These are phyloP conservation scores for Akanthomyces uredinophilus DNA, from an alignment of 2,329 filamentous ascomycete species.

Conservation along the genomic window DNA sequence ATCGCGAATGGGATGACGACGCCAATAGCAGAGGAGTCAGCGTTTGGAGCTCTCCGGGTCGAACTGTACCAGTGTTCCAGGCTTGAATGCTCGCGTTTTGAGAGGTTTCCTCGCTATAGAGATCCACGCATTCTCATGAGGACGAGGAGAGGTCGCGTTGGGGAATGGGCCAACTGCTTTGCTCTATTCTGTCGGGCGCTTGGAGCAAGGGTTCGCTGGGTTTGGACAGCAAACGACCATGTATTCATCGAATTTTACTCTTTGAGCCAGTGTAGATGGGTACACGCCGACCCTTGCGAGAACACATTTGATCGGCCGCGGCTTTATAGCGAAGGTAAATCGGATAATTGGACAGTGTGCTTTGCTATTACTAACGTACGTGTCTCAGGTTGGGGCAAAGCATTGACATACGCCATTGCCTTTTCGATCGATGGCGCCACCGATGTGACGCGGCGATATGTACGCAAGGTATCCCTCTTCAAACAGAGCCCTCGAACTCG, in stretches of 20 bases:
- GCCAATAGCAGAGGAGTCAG: slow-evolving; percentile 68
- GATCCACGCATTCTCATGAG: slow-evolving; percentile 91
- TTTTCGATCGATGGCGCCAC: slow-evolving; percentile 83
- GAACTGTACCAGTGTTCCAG: background rate
- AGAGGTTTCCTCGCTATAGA: slow-evolving; percentile 89
- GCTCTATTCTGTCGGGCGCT: slow-evolving; percentile 95
- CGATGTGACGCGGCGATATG: slow-evolving; percentile 61
- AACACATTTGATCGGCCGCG: slow-evolving; percentile 92
- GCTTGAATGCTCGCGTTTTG: slow-evolving; percentile 71
- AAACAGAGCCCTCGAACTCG: slow-evolving; percentile 59
- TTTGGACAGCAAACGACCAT: slow-evolving; percentile 96
- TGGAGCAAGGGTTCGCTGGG: slow-evolving; percentile 87
- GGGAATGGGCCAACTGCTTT: slow-evolving; percentile 98
- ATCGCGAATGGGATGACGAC: slow-evolving; percentile 76
- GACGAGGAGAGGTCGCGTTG: slow-evolving; percentile 77
- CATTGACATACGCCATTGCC: slow-evolving; percentile 93
- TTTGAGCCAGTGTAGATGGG: slow-evolving; percentile 85
- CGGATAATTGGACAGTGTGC: no score
- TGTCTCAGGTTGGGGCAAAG: slow-evolving; percentile 67
- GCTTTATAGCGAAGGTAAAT: slow-evolving; percentile 74
- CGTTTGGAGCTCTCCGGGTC: background rate
- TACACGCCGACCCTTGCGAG: slow-evolving; percentile 92
- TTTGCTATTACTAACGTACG: background rate
- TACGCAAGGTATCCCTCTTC: slow-evolving; percentile 66
- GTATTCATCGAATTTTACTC: slow-evolving; percentile 98